Evolutionary conservation across 192 early-diverging fungal species (phyloP).

Genomic region (Oehlia diaphana): DNA sequence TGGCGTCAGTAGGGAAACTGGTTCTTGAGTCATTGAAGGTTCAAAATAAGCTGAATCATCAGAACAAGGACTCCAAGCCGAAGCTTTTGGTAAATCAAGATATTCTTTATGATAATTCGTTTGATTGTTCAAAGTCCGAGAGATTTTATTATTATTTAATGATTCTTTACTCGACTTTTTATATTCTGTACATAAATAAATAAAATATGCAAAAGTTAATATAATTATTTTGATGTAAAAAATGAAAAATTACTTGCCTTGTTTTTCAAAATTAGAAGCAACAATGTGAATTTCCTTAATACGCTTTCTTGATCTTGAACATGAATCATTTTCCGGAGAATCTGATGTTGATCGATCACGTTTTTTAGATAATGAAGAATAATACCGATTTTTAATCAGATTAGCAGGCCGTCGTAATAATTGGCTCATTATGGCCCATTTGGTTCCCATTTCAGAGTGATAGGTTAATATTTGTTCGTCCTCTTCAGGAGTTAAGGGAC

Average conservation of each 20-base stretch:
- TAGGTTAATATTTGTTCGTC: slow-evolving; percentile 11
- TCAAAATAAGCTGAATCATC: background rate
- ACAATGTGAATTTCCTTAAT: background rate
- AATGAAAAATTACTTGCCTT: background rate
- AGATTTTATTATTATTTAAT: background rate
- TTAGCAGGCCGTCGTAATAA: slow-evolving; percentile 21
- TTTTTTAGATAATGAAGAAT: slow-evolving; percentile 27
- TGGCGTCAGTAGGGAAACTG: background rate
- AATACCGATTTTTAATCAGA: slow-evolving; percentile 28
- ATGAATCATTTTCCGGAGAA: background rate
- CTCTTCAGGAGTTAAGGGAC: slow-evolving; percentile 17
- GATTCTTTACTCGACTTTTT: too few species aligned
- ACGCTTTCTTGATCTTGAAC: background rate
- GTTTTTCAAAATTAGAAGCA: background rate
- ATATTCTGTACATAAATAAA: background rate
- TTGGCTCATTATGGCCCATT: slow-evolving; percentile 27
- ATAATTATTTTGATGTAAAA: background rate
- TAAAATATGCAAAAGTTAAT: background rate
- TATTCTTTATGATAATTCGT: background rate
- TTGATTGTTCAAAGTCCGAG: background rate
- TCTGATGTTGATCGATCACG: background rate
- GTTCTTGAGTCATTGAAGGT: background rate
- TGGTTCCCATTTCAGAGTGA: slow-evolving; percentile 18
- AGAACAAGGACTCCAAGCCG: background rate
- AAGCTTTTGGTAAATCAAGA: background rate